These are phyloP conservation scores for Brasenia schreberi DNA, from an alignment of 164 flowering plant genomes.

Conservation along the genomic window DNA sequence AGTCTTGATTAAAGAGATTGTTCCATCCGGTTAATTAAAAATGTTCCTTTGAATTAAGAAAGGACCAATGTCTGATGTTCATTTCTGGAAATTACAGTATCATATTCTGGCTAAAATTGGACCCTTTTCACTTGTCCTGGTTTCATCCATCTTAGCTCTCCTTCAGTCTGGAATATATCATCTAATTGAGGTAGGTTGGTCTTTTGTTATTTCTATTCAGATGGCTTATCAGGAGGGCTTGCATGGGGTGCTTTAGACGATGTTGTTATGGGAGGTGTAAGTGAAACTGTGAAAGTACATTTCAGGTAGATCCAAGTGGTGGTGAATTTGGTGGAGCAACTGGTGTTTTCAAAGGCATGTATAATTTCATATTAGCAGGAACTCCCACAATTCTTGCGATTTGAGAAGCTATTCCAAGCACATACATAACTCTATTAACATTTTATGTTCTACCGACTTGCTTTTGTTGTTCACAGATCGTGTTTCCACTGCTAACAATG, in stretches of 20 bases:
- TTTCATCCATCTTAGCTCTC: neutral
- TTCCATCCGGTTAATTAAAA: no score
- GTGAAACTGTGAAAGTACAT: slow-evolving; percentile 87
- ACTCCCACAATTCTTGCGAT: no score
- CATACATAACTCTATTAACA: neutral
- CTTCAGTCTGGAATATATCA: neutral
- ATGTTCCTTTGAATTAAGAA: no score
- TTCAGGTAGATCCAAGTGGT: slow-evolving; percentile 55
- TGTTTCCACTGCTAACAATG: slow-evolving; percentile 90
- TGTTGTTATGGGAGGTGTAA: slow-evolving; percentile 99
- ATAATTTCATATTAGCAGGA: no score
- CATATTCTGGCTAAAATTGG: no score
- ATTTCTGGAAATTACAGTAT: no score
- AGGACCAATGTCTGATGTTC: no score
- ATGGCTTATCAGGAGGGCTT: slow-evolving; percentile 37
- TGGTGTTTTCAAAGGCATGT: slow-evolving; percentile 8
- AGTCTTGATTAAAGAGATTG: no score
- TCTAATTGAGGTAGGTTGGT: neutral
- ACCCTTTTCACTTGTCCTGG: no score
- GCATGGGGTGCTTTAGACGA: slow-evolving; percentile 96
- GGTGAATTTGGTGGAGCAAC: slow-evolving; percentile 76
- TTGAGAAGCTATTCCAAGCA: neutral
- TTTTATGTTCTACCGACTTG: neutral
- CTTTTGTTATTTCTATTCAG: slow-evolving; percentile 22
- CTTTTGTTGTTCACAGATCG: slow-evolving; percentile 28